A percentile compares a stretch with the other conserved stretches of the same genome.
These are phyloP conservation scores for Apophysomyces elegans DNA, from an alignment of 371 early-diverging fungal species.

Conservation along the genomic window DNA sequence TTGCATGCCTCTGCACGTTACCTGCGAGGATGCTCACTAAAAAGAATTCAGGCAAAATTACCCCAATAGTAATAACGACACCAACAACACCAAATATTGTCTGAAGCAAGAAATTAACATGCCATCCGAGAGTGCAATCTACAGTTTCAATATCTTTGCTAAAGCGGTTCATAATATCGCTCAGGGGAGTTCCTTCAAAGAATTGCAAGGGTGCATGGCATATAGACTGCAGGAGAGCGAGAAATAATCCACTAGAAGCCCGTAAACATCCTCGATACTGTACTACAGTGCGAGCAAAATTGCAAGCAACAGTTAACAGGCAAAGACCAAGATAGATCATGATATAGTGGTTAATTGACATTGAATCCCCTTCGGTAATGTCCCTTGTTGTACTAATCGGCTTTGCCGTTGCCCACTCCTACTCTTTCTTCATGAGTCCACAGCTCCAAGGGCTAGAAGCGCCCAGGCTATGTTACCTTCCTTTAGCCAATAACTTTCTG, in stretches of 20 bases:
- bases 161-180: conserved; percentile 89
- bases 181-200: conserved; percentile 88
- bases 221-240: conserved; percentile 59
- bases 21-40: conserved; percentile 37
- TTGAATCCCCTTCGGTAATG: not conserved
- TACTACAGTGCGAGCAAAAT: conserved; percentile 57
- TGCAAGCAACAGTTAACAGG: conserved; percentile 35
- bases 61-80: conserved; percentile 70
- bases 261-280: conserved; percentile 66
- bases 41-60: conserved; percentile 67
- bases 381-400: conserved; percentile 6
- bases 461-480: conserved; percentile 33
- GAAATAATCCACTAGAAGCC: conserved; percentile 66
- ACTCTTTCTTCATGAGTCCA: not conserved
- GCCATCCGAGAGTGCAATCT: conserved; percentile 73
- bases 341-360: conserved; percentile 34
- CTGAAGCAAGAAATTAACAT: conserved; percentile 68
- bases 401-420: conserved; percentile 48
- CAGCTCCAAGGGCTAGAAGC: not conserved
- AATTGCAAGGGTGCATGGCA: conserved; percentile 78
- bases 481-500: conserved; percentile 59
- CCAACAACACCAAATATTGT: conserved; percentile 68
- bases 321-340: conserved; percentile 38
- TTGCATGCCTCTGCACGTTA: conserved; percentile 19
- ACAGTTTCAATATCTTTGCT: conserved; percentile 83